phyloP scores from a whole-genome alignment of 2,329 filamentous ascomycete species.

The Cladosporium sp. region DNA sequence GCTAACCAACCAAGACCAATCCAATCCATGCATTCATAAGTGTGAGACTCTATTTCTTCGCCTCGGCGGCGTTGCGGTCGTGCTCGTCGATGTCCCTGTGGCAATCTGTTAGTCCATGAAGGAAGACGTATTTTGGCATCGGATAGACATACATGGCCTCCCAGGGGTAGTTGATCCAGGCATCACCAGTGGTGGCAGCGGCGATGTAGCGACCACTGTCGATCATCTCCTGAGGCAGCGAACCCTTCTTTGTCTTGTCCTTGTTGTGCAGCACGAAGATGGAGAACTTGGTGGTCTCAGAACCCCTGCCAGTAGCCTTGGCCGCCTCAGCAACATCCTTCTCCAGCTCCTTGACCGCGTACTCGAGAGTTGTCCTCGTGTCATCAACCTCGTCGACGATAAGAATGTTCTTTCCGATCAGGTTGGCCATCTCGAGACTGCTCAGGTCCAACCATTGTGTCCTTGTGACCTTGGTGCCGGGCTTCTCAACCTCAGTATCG shows the following conservation, averaged over 20 bases:
- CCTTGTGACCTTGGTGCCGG: constrained; percentile 90
- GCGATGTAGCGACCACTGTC: constrained; percentile 71
- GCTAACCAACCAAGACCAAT: constrained; percentile 10
- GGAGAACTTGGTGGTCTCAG: constrained; percentile 78
- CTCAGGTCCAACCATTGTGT: constrained; percentile 97
- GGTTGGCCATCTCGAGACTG: constrained; percentile 78
- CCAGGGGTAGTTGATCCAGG: constrained; percentile 99
- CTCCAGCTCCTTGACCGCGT: constrained; percentile 85
- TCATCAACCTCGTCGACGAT: constrained; percentile 97
- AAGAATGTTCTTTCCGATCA: constrained; percentile 85
- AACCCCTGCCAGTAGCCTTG: constrained; percentile 63
- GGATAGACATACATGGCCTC: constrained; percentile 64
- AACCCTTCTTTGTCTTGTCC: constrained; percentile 92
- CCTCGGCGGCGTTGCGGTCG: constrained; percentile 13
- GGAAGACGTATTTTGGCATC: no score
- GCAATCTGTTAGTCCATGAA: background rate
- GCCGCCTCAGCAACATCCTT: constrained; percentile 88
- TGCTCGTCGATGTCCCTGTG: constrained; percentile 19
- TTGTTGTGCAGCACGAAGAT: constrained; percentile 99
- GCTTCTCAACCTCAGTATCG: constrained; percentile 59
- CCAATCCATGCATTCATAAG: constrained; percentile 10
- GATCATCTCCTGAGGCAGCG: constrained; percentile 73
- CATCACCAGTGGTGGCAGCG: constrained; percentile 82
- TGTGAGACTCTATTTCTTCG: constrained; percentile 6
- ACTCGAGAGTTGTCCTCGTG: constrained; percentile 89